Evolutionary conservation across 768 basidiomycete genomes (phyloP).

Genomic region (Gymnopilus dilepis): DNA sequence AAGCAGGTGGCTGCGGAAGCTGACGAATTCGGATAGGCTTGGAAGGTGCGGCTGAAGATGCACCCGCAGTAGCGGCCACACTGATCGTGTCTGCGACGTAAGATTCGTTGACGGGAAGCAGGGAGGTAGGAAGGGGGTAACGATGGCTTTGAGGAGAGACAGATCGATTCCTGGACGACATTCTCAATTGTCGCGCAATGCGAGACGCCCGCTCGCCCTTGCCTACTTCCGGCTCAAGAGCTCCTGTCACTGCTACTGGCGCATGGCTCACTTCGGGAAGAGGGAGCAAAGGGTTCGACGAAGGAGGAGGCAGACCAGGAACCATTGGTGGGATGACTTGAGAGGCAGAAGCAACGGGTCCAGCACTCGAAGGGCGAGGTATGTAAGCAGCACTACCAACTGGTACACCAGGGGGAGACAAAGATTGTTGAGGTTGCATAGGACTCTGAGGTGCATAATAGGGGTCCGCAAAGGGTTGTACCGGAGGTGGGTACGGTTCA

Average conservation of each 20-base stretch:
- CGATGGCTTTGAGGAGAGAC: slow-evolving; percentile 67
- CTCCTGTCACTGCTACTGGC: neutral
- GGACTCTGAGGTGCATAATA: slow-evolving; percentile 24
- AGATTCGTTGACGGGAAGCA: slow-evolving; percentile 8
- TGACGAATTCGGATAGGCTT: slow-evolving; percentile 10
- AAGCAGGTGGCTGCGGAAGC: slow-evolving; percentile 25
- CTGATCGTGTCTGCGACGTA: slow-evolving; percentile 5
- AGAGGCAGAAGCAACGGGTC: slow-evolving; percentile 37
- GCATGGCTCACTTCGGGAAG: slow-evolving; percentile 22
- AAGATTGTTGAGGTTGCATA: slow-evolving; percentile 22
- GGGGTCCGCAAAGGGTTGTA: slow-evolving; percentile 21
- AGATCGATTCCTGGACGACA: slow-evolving; percentile 61
- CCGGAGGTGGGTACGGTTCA: slow-evolving; percentile 24
- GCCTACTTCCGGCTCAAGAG: slow-evolving; percentile 54
- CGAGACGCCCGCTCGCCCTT: slow-evolving; percentile 66
- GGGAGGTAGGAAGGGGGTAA: slow-evolving; percentile 44
- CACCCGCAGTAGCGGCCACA: slow-evolving; percentile 8
- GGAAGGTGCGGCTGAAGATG: slow-evolving; percentile 10
- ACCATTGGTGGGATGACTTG: slow-evolving; percentile 35
- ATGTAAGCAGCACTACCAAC: slow-evolving; percentile 25
- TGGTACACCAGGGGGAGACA: slow-evolving; percentile 2
- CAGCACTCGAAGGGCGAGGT: slow-evolving; percentile 59
- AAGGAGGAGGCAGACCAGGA: slow-evolving; percentile 43
- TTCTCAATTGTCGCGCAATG: slow-evolving; percentile 61
- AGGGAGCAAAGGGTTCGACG: slow-evolving; percentile 34